These are phyloP conservation scores for Peronosclerospora sorghi DNA, from an alignment of 352 stramenopile genomes.

Conservation along the genomic window DNA sequence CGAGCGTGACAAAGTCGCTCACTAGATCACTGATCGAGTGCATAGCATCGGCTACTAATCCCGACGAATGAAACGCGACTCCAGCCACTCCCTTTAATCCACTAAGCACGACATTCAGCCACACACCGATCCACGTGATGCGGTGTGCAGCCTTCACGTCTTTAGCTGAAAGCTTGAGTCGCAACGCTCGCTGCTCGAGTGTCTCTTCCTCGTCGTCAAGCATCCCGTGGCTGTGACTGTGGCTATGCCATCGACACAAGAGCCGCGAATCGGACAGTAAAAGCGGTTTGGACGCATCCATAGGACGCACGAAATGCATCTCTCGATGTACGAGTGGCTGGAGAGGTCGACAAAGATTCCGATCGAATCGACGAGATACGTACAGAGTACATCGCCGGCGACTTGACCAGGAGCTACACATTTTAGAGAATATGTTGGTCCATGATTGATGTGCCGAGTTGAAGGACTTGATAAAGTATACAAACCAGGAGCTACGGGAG, in stretches of 20 bases:
- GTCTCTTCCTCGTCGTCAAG: constrained; percentile 21
- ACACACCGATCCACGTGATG: constrained; percentile 65
- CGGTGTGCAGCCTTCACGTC: constrained; percentile 38
- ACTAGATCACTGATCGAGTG: constrained; percentile 92
- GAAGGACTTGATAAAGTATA: too few relatives aligned
- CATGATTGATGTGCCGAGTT: too few relatives aligned
- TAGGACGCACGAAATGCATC: constrained; percentile 4
- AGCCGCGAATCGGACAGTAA: constrained; percentile 3
- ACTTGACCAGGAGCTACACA: constrained; percentile 11
- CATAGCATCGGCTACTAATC: constrained; percentile 89
- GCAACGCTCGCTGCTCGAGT: constrained; percentile 13
- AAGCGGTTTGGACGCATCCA: background rate
- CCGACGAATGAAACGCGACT: constrained; percentile 70
- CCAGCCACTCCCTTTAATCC: constrained; percentile 60
- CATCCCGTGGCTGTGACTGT: constrained; percentile 35
- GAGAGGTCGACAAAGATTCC: background rate
- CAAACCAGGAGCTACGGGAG: too few relatives aligned
- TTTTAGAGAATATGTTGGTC: too few relatives aligned
- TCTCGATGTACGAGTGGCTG: background rate
- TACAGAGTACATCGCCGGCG: constrained; percentile 9
- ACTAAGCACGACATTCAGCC: constrained; percentile 56
- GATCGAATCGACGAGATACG: background rate
- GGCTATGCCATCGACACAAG: constrained; percentile 19
- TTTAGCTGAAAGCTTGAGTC: constrained; percentile 19
- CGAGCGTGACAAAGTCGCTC: constrained; percentile 91